A percentile compares a stretch with the other conserved stretches of the same genome.
Conservation (phyloP, 208 protist genomes). For the Crithidia sp. region DNA sequence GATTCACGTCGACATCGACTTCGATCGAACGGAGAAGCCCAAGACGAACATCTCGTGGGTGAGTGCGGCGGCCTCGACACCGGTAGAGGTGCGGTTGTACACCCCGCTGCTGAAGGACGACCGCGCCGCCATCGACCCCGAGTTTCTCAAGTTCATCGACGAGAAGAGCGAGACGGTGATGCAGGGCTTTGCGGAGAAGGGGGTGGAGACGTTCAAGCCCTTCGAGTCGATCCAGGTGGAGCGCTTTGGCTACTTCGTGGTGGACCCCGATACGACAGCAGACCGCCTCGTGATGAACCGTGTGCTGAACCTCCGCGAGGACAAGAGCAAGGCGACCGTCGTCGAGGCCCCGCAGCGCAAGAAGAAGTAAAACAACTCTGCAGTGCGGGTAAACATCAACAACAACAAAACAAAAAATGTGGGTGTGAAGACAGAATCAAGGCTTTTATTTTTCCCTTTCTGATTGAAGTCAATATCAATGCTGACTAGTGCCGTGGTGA, state of each 20-base stretch:
- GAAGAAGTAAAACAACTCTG: conserved; percentile 22
- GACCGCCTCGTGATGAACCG: conserved; percentile 90
- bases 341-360: conserved; percentile 26
- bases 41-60: conserved; percentile 95
- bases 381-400: neutral
- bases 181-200: conserved; percentile 76
- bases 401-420: neutral
- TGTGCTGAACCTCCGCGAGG: conserved; percentile 83
- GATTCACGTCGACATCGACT: conserved; percentile 88
- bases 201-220: conserved; percentile 43
- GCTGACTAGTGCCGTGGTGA: no score
- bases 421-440: neutral
- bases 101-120: conserved; percentile 85
- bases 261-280: conserved; percentile 78
- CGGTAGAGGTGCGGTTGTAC: conserved; percentile 88
- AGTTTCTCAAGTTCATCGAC: conserved; percentile 91
- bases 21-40: conserved; percentile 84
- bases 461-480: neutral
- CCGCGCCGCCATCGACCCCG: conserved; percentile 81
- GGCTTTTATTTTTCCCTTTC: neutral
- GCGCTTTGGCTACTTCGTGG: conserved; percentile 92
- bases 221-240: conserved; percentile 91
- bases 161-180: conserved; percentile 73
- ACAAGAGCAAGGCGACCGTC: conserved; percentile 75
- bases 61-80: conserved; percentile 54